Evolutionary conservation across 73 alveolate genomes (phyloP).

Genomic region (Paramecium octaurelia): DNA sequence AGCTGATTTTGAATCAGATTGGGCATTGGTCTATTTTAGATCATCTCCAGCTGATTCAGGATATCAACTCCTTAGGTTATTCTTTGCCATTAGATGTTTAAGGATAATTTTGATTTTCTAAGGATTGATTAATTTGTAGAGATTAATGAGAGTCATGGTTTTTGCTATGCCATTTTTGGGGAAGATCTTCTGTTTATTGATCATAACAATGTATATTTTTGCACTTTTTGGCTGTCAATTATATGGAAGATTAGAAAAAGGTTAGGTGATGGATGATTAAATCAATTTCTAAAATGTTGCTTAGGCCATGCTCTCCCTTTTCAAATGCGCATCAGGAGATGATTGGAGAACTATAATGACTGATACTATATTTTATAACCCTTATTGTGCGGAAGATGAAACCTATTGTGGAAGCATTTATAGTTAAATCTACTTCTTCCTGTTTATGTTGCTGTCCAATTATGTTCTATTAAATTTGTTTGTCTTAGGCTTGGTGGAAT

Average conservation of each 20-base stretch:
- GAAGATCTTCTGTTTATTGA: neutral
- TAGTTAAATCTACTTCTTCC: neutral
- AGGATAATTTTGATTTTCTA: neutral
- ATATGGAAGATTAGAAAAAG: constrained; percentile 3
- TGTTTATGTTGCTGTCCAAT: neutral
- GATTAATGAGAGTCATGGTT: constrained; percentile 39
- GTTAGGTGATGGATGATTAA: constrained; percentile 8
- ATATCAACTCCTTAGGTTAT: neutral
- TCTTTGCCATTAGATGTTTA: neutral
- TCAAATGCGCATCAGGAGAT: constrained; percentile 14
- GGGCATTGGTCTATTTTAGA: neutral
- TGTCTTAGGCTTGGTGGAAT: constrained; percentile 26
- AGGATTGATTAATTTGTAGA: neutral
- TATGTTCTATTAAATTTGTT: constrained; percentile 11
- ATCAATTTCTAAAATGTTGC: constrained; percentile 1
- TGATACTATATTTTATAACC: neutral
- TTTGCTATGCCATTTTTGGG: constrained; percentile 38
- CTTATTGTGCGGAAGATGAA: neutral
- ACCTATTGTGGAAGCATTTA: neutral
- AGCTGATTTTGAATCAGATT: neutral
- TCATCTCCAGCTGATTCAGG: neutral
- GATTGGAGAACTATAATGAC: constrained; percentile 43
- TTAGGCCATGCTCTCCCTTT: neutral
- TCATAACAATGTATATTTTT: neutral
- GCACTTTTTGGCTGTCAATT: neutral